A percentile compares a stretch with the other conserved stretches of the same genome.
These are phyloP conservation scores for Filobasidium floriforme DNA, from an alignment of 768 basidiomycete species.

Conservation along the genomic window DNA sequence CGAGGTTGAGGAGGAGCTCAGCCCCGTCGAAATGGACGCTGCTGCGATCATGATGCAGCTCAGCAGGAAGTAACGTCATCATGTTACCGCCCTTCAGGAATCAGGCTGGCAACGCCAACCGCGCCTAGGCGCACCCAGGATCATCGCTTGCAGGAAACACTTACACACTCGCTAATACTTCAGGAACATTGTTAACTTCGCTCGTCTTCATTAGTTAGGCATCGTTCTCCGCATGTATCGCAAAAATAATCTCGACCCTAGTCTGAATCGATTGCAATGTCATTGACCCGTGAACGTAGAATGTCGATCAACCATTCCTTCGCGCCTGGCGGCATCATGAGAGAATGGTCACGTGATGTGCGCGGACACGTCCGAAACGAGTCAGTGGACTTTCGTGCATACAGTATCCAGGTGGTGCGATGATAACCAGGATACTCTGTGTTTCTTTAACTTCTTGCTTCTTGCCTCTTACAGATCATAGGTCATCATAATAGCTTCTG, in stretches of 20 bases:
- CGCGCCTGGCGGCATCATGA: too few relatives aligned
- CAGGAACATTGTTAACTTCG: too few relatives aligned
- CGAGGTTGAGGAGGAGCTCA: neutral
- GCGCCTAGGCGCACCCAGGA: neutral
- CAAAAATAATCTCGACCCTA: neutral
- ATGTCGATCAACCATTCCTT: neutral
- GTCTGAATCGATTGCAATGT: neutral
- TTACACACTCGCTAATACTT: too few relatives aligned
- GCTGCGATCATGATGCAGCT: constrained; percentile 1
- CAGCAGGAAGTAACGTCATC: neutral
- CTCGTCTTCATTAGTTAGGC: too few relatives aligned
- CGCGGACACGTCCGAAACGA: neutral
- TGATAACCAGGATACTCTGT: too few relatives aligned
- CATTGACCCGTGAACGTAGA: neutral
- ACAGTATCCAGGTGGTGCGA: too few relatives aligned
- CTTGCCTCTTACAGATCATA: too few relatives aligned
- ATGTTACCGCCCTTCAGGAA: too few relatives aligned
- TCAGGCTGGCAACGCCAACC: neutral
- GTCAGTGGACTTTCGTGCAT: neutral
- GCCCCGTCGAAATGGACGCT: neutral
- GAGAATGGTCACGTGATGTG: too few relatives aligned
- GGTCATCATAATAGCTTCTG: too few relatives aligned
- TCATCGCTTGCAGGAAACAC: neutral
- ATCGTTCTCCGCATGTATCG: too few relatives aligned
- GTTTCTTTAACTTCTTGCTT: neutral